Conservation (phyloP, 2,329 filamentous ascomycete species). For the Hymenoscyphus linearis region DNA sequence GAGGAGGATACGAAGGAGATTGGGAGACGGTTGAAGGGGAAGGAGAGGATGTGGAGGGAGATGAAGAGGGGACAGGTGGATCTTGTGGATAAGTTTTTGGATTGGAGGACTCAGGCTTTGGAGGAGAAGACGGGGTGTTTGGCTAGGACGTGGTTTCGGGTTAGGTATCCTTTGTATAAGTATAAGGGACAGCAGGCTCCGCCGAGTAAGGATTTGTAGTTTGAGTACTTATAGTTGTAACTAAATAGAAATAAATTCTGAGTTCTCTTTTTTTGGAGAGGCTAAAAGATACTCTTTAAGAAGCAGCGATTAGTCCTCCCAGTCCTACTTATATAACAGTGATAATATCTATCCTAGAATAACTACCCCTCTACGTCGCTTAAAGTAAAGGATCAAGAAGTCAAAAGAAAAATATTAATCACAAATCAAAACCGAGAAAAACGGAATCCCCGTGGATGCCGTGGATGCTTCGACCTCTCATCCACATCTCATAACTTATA, state of each 20-base stretch:
- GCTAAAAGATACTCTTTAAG: constrained; percentile 5
- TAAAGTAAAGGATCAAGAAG: constrained; percentile 27
- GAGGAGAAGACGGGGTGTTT: not conserved
- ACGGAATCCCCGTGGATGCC: no score
- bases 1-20: not conserved
- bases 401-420: no score
- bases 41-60: not conserved
- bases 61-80: not conserved
- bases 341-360: constrained; percentile 26
- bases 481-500: no score
- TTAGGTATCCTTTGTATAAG: not conserved
- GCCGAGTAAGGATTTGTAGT: not conserved
- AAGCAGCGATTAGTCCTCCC: constrained; percentile 27
- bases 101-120: not conserved
- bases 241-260: not conserved
- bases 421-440: no score
- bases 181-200: not conserved
- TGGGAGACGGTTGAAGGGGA: not conserved
- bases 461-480: no score
- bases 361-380: constrained; percentile 17
- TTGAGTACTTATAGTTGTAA: no score
- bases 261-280: no score
- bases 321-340: constrained; percentile 28
- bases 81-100: not conserved
- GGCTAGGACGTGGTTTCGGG: not conserved